Evolutionary conservation across 2,329 filamentous ascomycete genomes (phyloP).

Genomic region (Beauveria australis): DNA sequence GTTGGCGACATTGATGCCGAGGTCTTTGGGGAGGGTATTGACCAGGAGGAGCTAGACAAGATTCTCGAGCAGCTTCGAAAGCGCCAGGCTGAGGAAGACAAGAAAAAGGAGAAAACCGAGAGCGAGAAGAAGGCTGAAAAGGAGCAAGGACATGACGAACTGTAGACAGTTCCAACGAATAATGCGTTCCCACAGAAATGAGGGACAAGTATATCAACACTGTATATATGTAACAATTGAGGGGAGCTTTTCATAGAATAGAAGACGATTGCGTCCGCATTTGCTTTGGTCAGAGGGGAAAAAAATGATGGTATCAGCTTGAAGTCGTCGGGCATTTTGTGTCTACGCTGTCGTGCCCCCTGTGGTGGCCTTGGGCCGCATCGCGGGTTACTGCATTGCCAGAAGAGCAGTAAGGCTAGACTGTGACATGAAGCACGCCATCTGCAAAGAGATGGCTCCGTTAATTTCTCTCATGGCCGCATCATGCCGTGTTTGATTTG

Average conservation of each 20-base stretch:
- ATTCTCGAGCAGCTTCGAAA: conserved; percentile 31
- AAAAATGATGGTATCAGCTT: not conserved
- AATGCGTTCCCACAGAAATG: not conserved
- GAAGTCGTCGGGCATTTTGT: not conserved
- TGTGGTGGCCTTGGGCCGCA: not conserved
- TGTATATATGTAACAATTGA: conserved; percentile 12
- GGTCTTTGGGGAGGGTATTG: conserved; percentile 21
- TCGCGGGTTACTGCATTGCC: not conserved
- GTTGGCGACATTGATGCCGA: conserved; percentile 26
- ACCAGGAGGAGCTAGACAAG: conserved; percentile 43
- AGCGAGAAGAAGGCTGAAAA: conserved; percentile 13
- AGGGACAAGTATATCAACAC: not conserved
- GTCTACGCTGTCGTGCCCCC: not conserved
- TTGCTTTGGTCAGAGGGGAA: not conserved
- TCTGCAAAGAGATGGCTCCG: not conserved
- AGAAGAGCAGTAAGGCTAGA: not conserved
- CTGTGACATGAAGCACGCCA: not conserved
- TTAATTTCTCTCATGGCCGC: not conserved
- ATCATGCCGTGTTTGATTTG: conserved; percentile 1
- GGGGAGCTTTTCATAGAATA: not conserved
- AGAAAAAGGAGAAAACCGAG: conserved; percentile 16
- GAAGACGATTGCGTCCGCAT: not conserved
- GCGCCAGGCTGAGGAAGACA: conserved; percentile 22
- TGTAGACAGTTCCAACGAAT: not conserved
- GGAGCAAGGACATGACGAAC: conserved; percentile 7